Evolutionary conservation across 2,329 filamentous ascomycete genomes (phyloP), one percentile per base, ranked within the genome.

Genomic region (Curvularia hawaiiensis): DNA sequence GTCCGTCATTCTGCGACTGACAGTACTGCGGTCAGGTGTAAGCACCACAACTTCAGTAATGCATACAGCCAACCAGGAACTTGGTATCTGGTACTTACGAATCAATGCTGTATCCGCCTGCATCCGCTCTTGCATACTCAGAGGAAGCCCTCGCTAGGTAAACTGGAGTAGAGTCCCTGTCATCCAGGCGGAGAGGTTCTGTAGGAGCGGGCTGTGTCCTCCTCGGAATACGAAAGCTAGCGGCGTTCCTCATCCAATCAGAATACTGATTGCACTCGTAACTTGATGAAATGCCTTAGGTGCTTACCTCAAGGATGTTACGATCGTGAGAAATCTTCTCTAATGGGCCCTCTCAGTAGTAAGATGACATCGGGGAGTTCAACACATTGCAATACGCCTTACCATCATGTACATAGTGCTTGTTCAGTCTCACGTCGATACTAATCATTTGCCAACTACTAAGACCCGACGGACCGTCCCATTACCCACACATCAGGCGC

Each of bases 381-480:
- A 8, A 47, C 20, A 24, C 18, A 35, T 20, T 18, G 12, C 30
- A 16, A n/a, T 3, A 30, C 18, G 28, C 22, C 12, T 45, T 43
- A 50, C 31, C 30, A 24, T 18, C 24, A 18, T 22, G 4, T 38
- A 26, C 10, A 45, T 31, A n/a, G 10, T 35, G 16, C 12, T 12
- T 45, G 24, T 22, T 6, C 39, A 51, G 7, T 31, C n/a, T 38
- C 39, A 28, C 39, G 8, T 22, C 10, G 16, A 30, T 30, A 30
- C 14, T 18, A 26, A 30, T 28, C 26, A 12, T 43, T 47, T 39
- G 47, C 14, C n/a, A 39, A 8, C 43, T 31, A 45, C 31, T 39
- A 51, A 35, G 50, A 31, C 26, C 35, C 20, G 38, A 51, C 47
- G 47, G 53, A 39, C 53, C 47, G 47, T 31, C 6, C 47, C 53